Conservation (phyloP, 2,329 filamentous ascomycete species). For the Ophiostoma pallidulum region DNA sequence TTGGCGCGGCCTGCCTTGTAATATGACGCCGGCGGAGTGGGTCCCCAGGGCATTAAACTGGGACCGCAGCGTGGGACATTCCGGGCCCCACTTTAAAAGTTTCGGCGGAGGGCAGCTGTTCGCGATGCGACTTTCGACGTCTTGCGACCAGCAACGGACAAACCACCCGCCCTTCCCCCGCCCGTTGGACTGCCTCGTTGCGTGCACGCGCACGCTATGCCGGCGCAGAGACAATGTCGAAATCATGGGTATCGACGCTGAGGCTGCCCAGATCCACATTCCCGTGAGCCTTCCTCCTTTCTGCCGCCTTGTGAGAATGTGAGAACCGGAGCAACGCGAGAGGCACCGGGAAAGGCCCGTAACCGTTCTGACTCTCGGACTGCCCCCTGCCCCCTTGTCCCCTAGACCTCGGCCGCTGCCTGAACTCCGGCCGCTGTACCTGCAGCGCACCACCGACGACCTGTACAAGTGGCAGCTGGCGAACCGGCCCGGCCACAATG, state of each 20-base stretch:
- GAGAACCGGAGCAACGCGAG: neutral
- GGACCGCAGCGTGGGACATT: neutral
- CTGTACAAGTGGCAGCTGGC: slow-evolving; percentile 79
- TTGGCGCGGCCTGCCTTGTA: too few species aligned
- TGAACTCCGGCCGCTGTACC: slow-evolving; percentile 46
- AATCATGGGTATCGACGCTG: slow-evolving; percentile 65
- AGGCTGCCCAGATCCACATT: slow-evolving; percentile 67
- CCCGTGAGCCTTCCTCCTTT: slow-evolving; percentile 39
- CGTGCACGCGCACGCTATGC: slow-evolving; percentile 4
- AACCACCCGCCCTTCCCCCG: too few species aligned
- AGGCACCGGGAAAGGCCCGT: too few species aligned
- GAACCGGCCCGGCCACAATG: slow-evolving; percentile 41
- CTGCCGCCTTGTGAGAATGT: neutral
- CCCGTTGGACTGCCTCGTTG: neutral
- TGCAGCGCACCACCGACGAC: slow-evolving; percentile 72
- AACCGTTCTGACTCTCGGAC: too few species aligned
- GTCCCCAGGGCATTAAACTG: slow-evolving; percentile 4
- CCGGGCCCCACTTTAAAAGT: neutral
- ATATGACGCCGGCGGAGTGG: neutral
- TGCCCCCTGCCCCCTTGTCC: too few species aligned
- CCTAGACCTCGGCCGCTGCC: slow-evolving; percentile 42
- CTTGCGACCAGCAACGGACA: neutral
- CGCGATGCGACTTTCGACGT: too few species aligned
- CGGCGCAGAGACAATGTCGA: slow-evolving; percentile 30
- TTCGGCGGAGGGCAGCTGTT: too few species aligned